Evolutionary conservation across 768 basidiomycete genomes (phyloP).

Genomic region (Suillus subaureus): DNA sequence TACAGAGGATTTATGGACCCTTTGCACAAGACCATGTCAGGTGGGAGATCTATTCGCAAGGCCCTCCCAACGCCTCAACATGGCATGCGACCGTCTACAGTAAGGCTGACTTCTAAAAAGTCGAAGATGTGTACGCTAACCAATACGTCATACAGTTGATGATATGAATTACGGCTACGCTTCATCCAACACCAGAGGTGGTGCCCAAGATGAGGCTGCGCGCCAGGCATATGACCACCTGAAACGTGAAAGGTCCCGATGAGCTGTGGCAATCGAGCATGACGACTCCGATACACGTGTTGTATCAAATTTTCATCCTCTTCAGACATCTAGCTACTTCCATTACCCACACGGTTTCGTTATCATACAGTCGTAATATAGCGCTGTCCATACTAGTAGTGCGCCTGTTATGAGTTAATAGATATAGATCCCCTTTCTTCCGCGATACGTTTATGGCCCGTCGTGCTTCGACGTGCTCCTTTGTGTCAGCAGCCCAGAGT

Average conservation of each 20-base stretch:
- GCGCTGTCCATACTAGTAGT: neutral
- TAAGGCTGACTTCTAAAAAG: neutral
- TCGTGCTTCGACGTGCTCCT: neutral
- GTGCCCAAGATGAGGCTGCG: neutral
- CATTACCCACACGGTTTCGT: too few relatives aligned
- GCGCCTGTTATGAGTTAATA: neutral
- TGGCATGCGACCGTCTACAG: neutral
- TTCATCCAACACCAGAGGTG: neutral
- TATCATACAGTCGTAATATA: neutral
- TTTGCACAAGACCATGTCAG: neutral
- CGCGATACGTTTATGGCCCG: neutral
- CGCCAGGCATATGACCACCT: fast-evolving
- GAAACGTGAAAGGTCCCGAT: neutral
- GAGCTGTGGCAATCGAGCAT: neutral
- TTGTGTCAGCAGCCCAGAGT: neutral
- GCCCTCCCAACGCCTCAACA: neutral
- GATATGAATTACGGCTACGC: neutral
- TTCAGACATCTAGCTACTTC: neutral
- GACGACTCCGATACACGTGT: neutral
- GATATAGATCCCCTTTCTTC: neutral
- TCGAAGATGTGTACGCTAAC: neutral
- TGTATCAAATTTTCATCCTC: neutral
- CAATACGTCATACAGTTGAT: neutral
- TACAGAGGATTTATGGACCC: neutral
- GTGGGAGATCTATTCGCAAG: neutral